These are phyloP conservation scores for Blakeslea trispora DNA, from an alignment of 371 early-diverging fungal species.

Conservation along the genomic window DNA sequence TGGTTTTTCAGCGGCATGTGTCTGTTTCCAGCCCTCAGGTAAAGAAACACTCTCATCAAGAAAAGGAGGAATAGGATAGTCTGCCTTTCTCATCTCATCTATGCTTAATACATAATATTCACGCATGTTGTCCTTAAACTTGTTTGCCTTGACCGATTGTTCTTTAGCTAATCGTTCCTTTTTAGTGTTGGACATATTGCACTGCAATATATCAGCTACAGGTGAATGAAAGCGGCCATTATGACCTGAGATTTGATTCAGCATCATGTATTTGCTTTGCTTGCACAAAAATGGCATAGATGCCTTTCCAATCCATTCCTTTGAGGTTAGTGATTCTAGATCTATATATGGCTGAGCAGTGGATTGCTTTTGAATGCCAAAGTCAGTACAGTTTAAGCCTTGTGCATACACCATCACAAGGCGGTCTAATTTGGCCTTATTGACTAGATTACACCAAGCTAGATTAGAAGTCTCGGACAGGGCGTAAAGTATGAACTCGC, in stretches of 20 bases:
- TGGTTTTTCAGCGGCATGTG: slow-evolving; percentile 31
- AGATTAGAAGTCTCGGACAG: slow-evolving; percentile 33
- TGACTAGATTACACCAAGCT: slow-evolving; percentile 31
- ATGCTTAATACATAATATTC: slow-evolving; percentile 53
- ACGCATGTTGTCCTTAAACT: slow-evolving; percentile 37
- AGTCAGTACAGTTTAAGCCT: slow-evolving; percentile 37
- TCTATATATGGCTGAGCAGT: slow-evolving; percentile 18
- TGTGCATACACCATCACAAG: slow-evolving; percentile 38
- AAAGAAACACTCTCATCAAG: slow-evolving; percentile 35
- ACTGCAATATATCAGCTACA: slow-evolving; percentile 39
- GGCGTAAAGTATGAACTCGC: slow-evolving; percentile 39
- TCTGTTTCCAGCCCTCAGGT: slow-evolving; percentile 59
- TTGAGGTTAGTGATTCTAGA: slow-evolving; percentile 12
- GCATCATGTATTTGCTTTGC: slow-evolving; percentile 36
- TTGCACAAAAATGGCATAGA: slow-evolving; percentile 38
- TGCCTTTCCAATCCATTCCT: slow-evolving; percentile 27
- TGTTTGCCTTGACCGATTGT: slow-evolving; percentile 7
- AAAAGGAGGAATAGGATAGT: slow-evolving; percentile 58
- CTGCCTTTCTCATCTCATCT: slow-evolving; percentile 46
- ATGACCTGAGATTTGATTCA: slow-evolving; percentile 32
- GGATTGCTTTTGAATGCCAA: slow-evolving; percentile 23
- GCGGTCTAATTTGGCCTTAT: slow-evolving; percentile 28
- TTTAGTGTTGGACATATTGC: slow-evolving; percentile 24
- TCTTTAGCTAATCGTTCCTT: slow-evolving; percentile 25
- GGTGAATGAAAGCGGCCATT: slow-evolving; percentile 32